Conservation (phyloP, 192 early-diverging fungal species). For the Backusella luteola region DNA sequence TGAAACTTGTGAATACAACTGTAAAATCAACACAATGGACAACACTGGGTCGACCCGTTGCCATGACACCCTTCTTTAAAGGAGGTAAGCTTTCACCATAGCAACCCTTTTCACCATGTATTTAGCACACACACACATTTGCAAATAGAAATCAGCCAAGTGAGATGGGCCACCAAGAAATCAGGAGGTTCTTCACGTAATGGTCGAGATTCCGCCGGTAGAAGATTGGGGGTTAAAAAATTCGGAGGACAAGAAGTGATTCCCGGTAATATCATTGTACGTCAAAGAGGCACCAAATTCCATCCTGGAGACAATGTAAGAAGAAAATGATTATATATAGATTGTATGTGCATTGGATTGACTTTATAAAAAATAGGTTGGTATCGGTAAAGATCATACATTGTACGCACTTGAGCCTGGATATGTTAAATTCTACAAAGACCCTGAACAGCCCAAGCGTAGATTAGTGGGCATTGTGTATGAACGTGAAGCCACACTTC, state of each 20-base stretch:
- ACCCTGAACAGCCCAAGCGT: slow-evolving; percentile 59
- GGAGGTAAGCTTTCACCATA: background rate
- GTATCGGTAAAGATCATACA: slow-evolving; percentile 79
- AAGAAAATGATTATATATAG: background rate
- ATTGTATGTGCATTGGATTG: background rate
- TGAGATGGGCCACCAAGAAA: slow-evolving; percentile 77
- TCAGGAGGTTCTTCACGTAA: slow-evolving; percentile 78
- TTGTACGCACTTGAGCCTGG: slow-evolving; percentile 70
- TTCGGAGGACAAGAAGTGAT: slow-evolving; percentile 69
- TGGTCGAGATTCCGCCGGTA: slow-evolving; percentile 75
- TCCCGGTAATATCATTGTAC: slow-evolving; percentile 77
- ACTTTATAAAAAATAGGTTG: slow-evolving; percentile 37
- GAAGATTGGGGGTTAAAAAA: slow-evolving; percentile 77
- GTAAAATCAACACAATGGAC: slow-evolving; percentile 4
- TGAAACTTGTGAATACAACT: background rate
- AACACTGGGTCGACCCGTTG: background rate
- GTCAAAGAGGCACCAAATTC: slow-evolving; percentile 78
- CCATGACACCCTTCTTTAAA: background rate
- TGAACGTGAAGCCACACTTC: slow-evolving; percentile 61
- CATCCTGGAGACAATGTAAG: slow-evolving; percentile 76
- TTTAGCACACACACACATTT: no score
- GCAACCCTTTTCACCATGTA: background rate
- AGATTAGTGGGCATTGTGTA: slow-evolving; percentile 68
- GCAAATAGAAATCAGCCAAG: slow-evolving; percentile 37
- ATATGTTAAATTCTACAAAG: slow-evolving; percentile 72